Evolutionary conservation across 2,329 filamentous ascomycete genomes (phyloP), one percentile per base, ranked within the genome.

Genomic region (Hypomyces rosellus): DNA sequence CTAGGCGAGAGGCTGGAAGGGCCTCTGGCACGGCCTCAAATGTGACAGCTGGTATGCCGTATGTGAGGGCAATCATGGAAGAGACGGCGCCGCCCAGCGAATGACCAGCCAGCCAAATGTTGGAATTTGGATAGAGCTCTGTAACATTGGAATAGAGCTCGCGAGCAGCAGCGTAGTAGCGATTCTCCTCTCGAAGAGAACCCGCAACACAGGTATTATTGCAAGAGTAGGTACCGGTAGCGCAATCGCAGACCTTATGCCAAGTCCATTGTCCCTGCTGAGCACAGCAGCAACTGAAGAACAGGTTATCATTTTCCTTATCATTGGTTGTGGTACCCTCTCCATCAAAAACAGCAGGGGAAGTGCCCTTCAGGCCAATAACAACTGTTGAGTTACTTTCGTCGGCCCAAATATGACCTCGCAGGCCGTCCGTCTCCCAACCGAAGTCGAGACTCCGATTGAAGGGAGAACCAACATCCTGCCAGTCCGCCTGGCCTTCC

Each of bases 231-330:
- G 90, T 89, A 11, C 83, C 81, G 2, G 87, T 88, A 55, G 90
- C 89, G 65, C 93, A 99, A 66, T 96, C 87, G 69, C 93, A 99
- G 50, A 96, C 90, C 65, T 95, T 86, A 54, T 88, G 85, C 85
- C 90, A 96, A 14, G 90, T 82, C 71, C 85, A 90, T 56, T 90
- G 89, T 0, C 91, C 90, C 60, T 95, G 91, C 69, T 96, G 90
- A 4, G 84, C 93, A 69, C 93, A 99, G 69, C 93, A 99, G 71
- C 93, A 99, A 64, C 91, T 95, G 72, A 96, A 96, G 69, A 95
- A 96, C 9, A 99, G 76, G 65, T 99, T 99, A 69, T 99, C 93
- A 66, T 97, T 99, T 62, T 91, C 76, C 72, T 99, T 99, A 72
- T 99, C 93, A 59, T 96, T 96, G 22, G 90, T 95, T 0, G 92